phyloP scores from a whole-genome alignment of 306 rosid genomes.

The Pterocarpus macrocarpus region DNA sequence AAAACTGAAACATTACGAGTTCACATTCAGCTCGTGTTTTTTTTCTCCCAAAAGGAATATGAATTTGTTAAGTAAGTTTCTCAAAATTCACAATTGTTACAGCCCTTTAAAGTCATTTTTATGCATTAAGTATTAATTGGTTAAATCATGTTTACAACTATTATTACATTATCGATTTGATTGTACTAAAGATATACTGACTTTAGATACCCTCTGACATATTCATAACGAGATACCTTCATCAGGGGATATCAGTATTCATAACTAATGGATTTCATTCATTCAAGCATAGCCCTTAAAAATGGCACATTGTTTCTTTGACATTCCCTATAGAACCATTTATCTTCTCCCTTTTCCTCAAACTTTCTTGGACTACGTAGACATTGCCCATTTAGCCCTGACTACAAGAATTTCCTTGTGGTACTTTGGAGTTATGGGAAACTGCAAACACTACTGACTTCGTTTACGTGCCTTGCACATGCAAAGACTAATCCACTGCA shows the following conservation, averaged over 20 bases:
- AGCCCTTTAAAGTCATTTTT: constrained; percentile 6
- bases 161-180: no score
- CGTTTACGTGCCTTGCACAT: constrained; percentile 1
- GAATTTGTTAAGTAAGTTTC: not conserved
- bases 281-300: not conserved
- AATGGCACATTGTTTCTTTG: not conserved
- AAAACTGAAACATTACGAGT: not conserved
- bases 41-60: not conserved
- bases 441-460: not conserved
- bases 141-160: not conserved
- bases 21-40: not conserved
- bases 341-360: not conserved
- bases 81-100: constrained; percentile 6
- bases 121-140: not conserved
- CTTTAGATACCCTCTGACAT: no score
- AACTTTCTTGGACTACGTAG: not conserved
- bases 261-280: not conserved
- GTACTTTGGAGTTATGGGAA: not conserved
- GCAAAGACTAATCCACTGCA: not conserved
- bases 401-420: not conserved
- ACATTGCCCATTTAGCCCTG: not conserved
- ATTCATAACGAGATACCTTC: no score
- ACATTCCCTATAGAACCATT: not conserved
- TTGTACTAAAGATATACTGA: no score
- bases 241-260: no score